Conservation (phyloP, 1,139 yeast species). For the Blastobotrys persicus region DNA sequence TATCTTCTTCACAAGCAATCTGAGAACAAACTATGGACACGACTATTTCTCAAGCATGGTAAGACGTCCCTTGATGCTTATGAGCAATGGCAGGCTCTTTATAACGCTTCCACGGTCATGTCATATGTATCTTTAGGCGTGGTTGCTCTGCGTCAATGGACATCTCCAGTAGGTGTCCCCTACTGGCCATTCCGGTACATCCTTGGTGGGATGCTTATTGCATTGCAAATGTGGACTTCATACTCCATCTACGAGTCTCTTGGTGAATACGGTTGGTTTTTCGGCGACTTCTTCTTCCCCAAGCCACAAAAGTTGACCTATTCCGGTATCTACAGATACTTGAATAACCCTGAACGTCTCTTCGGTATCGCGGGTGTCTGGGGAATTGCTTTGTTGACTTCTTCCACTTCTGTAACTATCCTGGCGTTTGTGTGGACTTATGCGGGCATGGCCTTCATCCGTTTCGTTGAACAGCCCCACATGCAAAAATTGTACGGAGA, state of each 20-base stretch:
- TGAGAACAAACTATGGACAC: constrained; percentile 61
- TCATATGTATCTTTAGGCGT: constrained; percentile 43
- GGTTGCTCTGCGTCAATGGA: constrained; percentile 39
- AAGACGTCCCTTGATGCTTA: constrained; percentile 66
- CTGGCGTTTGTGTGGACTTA: constrained; percentile 68
- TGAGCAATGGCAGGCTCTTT: constrained; percentile 73
- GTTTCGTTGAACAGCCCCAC: constrained; percentile 75
- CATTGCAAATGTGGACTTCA: constrained; percentile 71
- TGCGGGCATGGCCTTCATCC: constrained; percentile 64
- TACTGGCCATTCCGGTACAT: constrained; percentile 56
- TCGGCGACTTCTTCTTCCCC: constrained; percentile 81
- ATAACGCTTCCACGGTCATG: constrained; percentile 49
- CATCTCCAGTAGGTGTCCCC: constrained; percentile 32
- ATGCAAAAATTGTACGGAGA: constrained; percentile 79
- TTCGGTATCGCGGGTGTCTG: constrained; percentile 82
- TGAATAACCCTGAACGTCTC: constrained; percentile 81
- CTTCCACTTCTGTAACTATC: constrained; percentile 53
- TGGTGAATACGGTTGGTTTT: constrained; percentile 88
- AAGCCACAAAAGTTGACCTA: constrained; percentile 54
- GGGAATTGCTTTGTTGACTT: constrained; percentile 69
- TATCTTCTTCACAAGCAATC: constrained; percentile 60
- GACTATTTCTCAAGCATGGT: constrained; percentile 64
- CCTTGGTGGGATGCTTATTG: constrained; percentile 52
- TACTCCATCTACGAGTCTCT: constrained; percentile 68
- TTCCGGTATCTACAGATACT: constrained; percentile 80